phyloP scores from a whole-genome alignment of 768 basidiomycete species.

The Kondoa subrosea region DNA sequence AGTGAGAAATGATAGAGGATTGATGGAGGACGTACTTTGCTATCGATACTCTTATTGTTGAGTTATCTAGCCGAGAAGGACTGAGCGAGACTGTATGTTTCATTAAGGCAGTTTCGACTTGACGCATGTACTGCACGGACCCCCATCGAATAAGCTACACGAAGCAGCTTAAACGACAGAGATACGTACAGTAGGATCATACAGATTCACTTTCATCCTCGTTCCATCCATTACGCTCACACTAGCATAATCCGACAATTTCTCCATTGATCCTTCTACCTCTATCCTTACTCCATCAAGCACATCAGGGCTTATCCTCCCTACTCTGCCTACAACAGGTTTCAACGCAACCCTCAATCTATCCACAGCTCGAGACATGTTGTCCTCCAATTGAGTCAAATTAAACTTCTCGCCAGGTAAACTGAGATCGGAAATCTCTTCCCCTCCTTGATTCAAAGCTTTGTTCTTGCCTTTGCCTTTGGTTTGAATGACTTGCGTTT shows the following conservation, averaged over 20 bases:
- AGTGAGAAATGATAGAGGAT: neutral
- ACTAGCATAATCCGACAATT: neutral
- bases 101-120: neutral
- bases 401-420: neutral
- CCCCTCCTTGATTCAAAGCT: neutral
- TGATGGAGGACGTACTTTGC: neutral
- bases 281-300: neutral
- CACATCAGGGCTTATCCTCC: neutral
- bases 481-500: neutral
- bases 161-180: neutral
- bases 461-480: conserved; percentile 8
- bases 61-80: neutral
- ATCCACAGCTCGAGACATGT: neutral
- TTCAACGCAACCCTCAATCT: conserved; percentile 1
- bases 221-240: neutral
- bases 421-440: neutral
- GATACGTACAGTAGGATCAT: conserved; percentile 2
- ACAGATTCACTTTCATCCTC: conserved; percentile 1
- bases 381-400: neutral
- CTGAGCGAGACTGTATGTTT: neutral
- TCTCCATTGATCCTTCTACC: neutral
- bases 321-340: conserved; percentile 1
- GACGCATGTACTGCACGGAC: neutral
- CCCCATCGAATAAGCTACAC: neutral
- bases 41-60: neutral